Evolutionary conservation across 1,284 basidiomycete genomes (phyloP).

Genomic region (Mycosarcoma maydis): DNA sequence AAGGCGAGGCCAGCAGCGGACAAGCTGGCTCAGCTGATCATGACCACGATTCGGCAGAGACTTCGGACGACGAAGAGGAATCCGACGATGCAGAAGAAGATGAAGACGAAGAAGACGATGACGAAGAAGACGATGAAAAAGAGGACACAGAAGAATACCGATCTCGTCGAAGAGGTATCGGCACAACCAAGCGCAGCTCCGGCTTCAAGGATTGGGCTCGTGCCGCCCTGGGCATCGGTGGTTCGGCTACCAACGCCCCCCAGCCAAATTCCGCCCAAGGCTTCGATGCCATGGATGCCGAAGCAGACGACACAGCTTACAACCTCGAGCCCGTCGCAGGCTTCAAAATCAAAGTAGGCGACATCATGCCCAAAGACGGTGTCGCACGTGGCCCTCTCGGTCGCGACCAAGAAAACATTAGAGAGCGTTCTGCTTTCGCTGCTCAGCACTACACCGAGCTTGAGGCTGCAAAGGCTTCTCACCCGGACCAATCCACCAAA

Average conservation of each 20-base stretch:
- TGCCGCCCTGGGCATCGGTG: constrained; percentile 54
- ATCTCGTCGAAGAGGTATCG: constrained; percentile 48
- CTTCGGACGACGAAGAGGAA: constrained; percentile 13
- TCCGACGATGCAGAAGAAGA: constrained; percentile 19
- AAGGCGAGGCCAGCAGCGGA: constrained; percentile 1
- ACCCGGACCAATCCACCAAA: neutral
- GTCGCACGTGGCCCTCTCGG: constrained; percentile 64
- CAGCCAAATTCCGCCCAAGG: constrained; percentile 12
- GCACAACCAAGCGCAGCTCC: constrained; percentile 42
- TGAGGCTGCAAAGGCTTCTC: constrained; percentile 22
- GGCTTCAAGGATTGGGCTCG: constrained; percentile 66
- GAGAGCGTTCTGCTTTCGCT: constrained; percentile 53
- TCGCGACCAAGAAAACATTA: constrained; percentile 33
- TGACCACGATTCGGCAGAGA: neutral
- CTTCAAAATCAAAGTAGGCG: constrained; percentile 55
- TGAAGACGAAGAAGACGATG: constrained; percentile 20
- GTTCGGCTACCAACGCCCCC: constrained; percentile 16
- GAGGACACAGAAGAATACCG: constrained; percentile 20
- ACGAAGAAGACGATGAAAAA: constrained; percentile 32
- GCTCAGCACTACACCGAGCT: constrained; percentile 45
- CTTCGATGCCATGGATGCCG: constrained; percentile 10
- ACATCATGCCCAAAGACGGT: constrained; percentile 61
- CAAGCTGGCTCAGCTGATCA: constrained; percentile 1
- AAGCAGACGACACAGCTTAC: constrained; percentile 36
- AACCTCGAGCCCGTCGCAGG: constrained; percentile 61